Percentiles rank a stretch among this genome's conserved stretches.
Evolutionary conservation across 495 filamentous ascomycete species (phyloP).

Genomic region (Aspergillus kassunensis): DNA sequence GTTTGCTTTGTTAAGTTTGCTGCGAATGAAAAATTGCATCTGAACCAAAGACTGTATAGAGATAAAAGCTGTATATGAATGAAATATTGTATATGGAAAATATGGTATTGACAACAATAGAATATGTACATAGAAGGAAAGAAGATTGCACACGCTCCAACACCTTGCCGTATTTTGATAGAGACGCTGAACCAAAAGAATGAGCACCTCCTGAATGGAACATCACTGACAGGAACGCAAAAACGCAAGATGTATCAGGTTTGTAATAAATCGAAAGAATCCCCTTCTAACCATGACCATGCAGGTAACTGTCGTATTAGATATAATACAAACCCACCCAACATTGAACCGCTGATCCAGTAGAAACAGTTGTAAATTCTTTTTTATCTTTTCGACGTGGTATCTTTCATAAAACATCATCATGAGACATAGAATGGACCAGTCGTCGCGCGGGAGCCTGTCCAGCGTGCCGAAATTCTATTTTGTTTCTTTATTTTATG

Average conservation of each 20-base stretch:
- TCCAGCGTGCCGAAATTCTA: constrained; percentile 11
- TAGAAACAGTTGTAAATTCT: constrained; percentile 7
- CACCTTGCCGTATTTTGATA: constrained; percentile 26
- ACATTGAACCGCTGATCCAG: constrained; percentile 7
- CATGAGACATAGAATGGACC: constrained; percentile 14
- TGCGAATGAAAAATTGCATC: too few species aligned
- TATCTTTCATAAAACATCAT: constrained; percentile 20
- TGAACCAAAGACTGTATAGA: too few species aligned
- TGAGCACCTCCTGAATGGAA: constrained; percentile 1
- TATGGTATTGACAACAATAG: constrained; percentile 16
- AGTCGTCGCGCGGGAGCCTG: constrained; percentile 13
- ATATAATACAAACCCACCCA: constrained; percentile 10
- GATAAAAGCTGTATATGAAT: too few species aligned
- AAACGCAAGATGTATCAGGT: constrained; percentile 6
- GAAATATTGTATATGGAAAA: neutral
- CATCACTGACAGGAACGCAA: constrained; percentile 2
- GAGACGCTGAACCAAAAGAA: constrained; percentile 17
- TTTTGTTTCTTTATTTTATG: constrained; percentile 17
- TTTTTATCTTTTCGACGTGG: constrained; percentile 9
- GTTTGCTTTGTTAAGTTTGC: too few species aligned
- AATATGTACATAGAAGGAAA: constrained; percentile 27
- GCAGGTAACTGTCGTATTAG: constrained; percentile 1
- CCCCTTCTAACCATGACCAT: constrained; percentile 6
- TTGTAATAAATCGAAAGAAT: constrained; percentile 1
- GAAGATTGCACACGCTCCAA: constrained; percentile 29